These are phyloP conservation scores for Cercospora berteroae DNA, from an alignment of 2,329 filamentous ascomycete genomes.

Conservation along the genomic window DNA sequence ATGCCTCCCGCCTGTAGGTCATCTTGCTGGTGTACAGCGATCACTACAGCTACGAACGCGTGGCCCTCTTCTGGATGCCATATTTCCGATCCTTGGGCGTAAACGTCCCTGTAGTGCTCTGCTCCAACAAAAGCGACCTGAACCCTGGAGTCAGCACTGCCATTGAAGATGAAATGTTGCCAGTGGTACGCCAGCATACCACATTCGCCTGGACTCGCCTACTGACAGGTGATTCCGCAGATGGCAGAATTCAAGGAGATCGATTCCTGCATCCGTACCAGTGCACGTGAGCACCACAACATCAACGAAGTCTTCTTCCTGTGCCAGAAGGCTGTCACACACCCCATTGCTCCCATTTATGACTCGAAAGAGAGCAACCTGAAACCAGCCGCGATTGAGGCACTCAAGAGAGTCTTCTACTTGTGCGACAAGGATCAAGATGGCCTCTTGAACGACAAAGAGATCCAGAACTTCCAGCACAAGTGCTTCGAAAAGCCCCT, in stretches of 20 bases:
- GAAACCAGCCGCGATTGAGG: constrained; percentile 85
- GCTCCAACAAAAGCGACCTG: constrained; percentile 96
- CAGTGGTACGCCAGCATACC: constrained; percentile 51
- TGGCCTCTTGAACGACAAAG: constrained; percentile 82
- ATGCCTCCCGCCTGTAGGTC: constrained; percentile 40
- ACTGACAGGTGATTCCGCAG: neutral
- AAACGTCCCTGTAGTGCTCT: constrained; percentile 94
- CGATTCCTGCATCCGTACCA: constrained; percentile 93
- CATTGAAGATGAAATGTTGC: constrained; percentile 94
- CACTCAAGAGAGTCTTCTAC: constrained; percentile 88
- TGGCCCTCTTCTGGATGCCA: constrained; percentile 97
- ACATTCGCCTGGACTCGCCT: neutral
- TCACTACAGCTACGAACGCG: constrained; percentile 97
- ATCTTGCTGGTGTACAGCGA: constrained; percentile 96
- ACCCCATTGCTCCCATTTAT: constrained; percentile 93
- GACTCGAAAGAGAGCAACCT: constrained; percentile 86
- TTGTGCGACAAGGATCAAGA: constrained; percentile 96
- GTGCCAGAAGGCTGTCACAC: constrained; percentile 96
- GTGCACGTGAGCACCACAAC: constrained; percentile 86
- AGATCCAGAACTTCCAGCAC: constrained; percentile 85
- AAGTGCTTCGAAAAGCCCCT: constrained; percentile 91
- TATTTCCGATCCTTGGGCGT: constrained; percentile 97
- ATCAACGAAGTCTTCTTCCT: constrained; percentile 95
- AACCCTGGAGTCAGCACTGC: constrained; percentile 68
- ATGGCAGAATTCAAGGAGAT: constrained; percentile 99